Evolutionary conservation across 192 early-diverging fungal species (phyloP).

Genomic region (Coemansia reversa): DNA sequence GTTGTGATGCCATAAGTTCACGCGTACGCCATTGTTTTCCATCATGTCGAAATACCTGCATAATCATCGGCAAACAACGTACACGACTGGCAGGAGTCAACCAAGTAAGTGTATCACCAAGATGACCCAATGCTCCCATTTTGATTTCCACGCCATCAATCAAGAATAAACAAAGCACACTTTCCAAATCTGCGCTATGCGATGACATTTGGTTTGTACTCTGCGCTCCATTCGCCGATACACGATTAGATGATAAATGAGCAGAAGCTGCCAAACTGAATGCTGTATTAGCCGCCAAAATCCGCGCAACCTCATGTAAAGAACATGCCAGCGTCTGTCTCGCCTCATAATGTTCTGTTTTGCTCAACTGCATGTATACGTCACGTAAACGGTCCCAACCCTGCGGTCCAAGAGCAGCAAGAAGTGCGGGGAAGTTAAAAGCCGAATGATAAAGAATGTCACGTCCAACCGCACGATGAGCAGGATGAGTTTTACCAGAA

Average conservation of each 20-base stretch:
- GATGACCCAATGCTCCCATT: constrained; percentile 65
- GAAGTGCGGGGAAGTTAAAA: constrained; percentile 52
- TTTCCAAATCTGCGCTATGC: constrained; percentile 44
- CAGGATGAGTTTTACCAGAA: no score
- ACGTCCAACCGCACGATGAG: constrained; percentile 18
- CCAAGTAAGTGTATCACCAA: constrained; percentile 65
- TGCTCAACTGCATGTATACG: constrained; percentile 51
- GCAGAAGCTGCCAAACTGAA: constrained; percentile 4
- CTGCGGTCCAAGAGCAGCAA: constrained; percentile 24
- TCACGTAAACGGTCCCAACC: constrained; percentile 54
- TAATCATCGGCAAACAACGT: constrained; percentile 64
- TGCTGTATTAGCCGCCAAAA: constrained; percentile 18
- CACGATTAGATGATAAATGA: constrained; percentile 17
- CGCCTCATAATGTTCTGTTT: constrained; percentile 51
- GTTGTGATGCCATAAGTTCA: constrained; percentile 66
- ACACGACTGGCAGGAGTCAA: constrained; percentile 62
- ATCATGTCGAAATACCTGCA: constrained; percentile 67
- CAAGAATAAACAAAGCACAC: constrained; percentile 48
- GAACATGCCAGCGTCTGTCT: constrained; percentile 52
- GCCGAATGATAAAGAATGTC: constrained; percentile 52
- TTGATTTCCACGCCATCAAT: constrained; percentile 61
- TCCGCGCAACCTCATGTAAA: constrained; percentile 53
- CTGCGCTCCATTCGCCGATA: constrained; percentile 6
- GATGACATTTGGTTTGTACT: constrained; percentile 5
- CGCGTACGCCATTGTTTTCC: constrained; percentile 72